Conservation (phyloP, 129 eudicot species). For the Dittrichia graveolens region DNA sequence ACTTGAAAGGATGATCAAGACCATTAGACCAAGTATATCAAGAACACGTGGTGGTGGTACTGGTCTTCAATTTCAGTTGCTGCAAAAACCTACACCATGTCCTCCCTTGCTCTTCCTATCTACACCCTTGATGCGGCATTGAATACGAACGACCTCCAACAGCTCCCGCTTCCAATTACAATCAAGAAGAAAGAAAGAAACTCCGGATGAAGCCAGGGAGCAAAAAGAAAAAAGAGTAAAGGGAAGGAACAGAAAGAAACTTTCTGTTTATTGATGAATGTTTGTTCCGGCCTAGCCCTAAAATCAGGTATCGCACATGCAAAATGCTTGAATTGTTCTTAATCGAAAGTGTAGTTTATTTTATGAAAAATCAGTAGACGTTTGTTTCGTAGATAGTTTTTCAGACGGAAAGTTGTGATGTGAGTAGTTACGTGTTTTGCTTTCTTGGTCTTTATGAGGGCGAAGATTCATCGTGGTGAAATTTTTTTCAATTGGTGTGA, state of each 20-base stretch:
- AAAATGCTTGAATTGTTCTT: too few relatives aligned
- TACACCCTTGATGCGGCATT: constrained; percentile 62
- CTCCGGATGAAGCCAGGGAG: not conserved
- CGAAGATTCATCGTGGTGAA: not conserved
- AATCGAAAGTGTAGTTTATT: constrained; percentile 8
- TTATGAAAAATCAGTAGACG: not conserved
- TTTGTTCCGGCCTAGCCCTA: too few relatives aligned
- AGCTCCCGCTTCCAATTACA: not conserved
- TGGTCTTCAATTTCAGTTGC: constrained; percentile 86
- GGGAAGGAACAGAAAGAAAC: too few relatives aligned
- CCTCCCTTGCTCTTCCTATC: constrained; percentile 67
- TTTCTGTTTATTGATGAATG: too few relatives aligned
- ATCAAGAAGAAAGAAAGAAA: not conserved
- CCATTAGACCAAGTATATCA: constrained; percentile 59
- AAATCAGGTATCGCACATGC: too few relatives aligned
- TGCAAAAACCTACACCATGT: constrained; percentile 57
- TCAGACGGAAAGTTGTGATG: not conserved
- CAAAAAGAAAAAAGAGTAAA: not conserved
- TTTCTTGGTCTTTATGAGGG: constrained; percentile 9
- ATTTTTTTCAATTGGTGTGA: constrained; percentile 20
- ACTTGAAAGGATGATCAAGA: constrained; percentile 71
- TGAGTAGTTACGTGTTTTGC: not conserved
- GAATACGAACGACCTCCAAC: constrained; percentile 33
- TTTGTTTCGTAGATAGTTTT: constrained; percentile 2
- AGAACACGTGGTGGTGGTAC: constrained; percentile 84